phyloP scores from a whole-genome alignment of 2,329 filamentous ascomycete species.

The Diaporthe citrichinensis region DNA sequence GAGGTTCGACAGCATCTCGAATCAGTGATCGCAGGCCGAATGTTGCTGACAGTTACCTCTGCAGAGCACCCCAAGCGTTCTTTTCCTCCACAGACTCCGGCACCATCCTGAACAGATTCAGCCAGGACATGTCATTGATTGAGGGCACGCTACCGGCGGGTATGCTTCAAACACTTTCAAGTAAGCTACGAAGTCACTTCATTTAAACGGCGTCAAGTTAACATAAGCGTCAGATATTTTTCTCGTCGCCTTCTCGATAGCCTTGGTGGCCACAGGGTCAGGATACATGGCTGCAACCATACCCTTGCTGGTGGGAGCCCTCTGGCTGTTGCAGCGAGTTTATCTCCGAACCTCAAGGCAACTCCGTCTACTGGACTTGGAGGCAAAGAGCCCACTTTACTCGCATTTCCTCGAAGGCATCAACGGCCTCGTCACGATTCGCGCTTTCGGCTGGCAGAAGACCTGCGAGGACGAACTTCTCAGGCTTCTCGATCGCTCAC shows the following conservation, averaged over 20 bases:
- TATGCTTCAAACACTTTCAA: conserved; percentile 54
- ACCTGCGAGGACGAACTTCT: conserved; percentile 44
- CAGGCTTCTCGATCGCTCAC: conserved; percentile 57
- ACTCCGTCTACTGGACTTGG: conserved; percentile 35
- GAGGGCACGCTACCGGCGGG: conserved; percentile 22
- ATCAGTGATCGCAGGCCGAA: not conserved
- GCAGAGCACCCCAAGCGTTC: conserved; percentile 56
- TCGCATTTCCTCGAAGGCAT: conserved; percentile 42
- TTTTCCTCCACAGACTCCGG: conserved; percentile 58
- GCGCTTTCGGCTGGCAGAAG: conserved; percentile 62
- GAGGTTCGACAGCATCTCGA: rapidly evolving
- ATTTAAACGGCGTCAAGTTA: not conserved
- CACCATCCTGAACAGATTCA: conserved; percentile 57
- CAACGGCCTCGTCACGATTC: conserved; percentile 59
- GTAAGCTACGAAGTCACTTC: conserved; percentile 36
- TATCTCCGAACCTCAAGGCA: not conserved
- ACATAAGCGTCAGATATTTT: not conserved
- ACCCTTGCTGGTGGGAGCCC: not conserved
- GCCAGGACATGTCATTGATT: not conserved
- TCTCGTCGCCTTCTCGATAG: not conserved
- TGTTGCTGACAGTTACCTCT: rapidly evolving
- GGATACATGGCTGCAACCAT: not conserved
- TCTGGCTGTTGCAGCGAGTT: not conserved
- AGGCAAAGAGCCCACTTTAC: not conserved
- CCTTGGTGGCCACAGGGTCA: not conserved